Conservation (phyloP, 2,329 filamentous ascomycete genomes). For the Coleophoma eucalyptorum region DNA sequence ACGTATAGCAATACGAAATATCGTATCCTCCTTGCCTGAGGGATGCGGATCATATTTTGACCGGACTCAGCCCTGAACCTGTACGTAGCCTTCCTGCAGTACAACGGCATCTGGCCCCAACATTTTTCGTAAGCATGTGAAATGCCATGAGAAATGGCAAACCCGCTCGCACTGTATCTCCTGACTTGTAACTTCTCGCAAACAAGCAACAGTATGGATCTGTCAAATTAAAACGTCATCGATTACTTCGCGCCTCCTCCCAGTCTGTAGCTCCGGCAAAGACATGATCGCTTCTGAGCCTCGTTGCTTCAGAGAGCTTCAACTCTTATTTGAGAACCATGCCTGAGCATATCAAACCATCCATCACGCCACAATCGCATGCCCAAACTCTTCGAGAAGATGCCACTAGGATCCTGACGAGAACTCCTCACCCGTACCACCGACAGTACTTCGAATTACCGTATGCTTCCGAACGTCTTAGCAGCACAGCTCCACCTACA, state of each 20-base stretch:
- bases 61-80: too few relatives aligned
- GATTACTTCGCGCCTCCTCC: too few relatives aligned
- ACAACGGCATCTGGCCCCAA: background rate
- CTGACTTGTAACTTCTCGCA: too few relatives aligned
- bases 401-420: slow-evolving; percentile 26
- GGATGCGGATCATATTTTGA: too few relatives aligned
- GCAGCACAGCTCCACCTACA: slow-evolving; percentile 17
- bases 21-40: too few relatives aligned
- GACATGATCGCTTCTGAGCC: slow-evolving; percentile 16
- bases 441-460: slow-evolving; percentile 53
- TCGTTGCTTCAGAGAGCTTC: slow-evolving; percentile 5
- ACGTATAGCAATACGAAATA: too few relatives aligned
- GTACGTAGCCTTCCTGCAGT: background rate
- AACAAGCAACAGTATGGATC: too few relatives aligned
- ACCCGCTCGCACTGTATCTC: too few relatives aligned
- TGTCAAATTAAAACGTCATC: too few relatives aligned
- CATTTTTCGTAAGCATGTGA: background rate
- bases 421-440: slow-evolving; percentile 67
- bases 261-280: background rate
- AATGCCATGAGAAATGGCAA: background rate
- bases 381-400: slow-evolving; percentile 17
- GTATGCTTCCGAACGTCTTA: slow-evolving; percentile 40
- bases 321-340: slow-evolving; percentile 14
- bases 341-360: slow-evolving; percentile 19
- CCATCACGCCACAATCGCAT: slow-evolving; percentile 11